These are phyloP conservation scores for Psilocybe cyanescens DNA, from an alignment of 768 basidiomycete species.

Conservation along the genomic window DNA sequence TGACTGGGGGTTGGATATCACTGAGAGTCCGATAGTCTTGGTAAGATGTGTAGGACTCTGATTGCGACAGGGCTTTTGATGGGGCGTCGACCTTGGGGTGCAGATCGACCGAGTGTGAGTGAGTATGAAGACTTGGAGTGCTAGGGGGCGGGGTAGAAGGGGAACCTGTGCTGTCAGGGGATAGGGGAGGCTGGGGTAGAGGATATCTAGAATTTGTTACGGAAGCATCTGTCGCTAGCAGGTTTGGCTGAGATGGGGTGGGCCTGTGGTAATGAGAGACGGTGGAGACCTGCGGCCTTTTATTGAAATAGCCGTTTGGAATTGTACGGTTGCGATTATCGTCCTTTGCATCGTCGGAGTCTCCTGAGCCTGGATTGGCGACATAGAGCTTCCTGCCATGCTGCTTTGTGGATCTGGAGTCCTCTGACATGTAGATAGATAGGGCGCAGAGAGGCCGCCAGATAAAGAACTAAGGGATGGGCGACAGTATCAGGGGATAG, in stretches of 20 bases:
- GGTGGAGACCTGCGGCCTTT: conserved; percentile 10
- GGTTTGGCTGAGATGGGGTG: conserved; percentile 26
- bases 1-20: conserved; percentile 17
- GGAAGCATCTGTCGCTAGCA: conserved; percentile 25
- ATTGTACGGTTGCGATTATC: conserved; percentile 17
- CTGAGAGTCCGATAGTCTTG: conserved; percentile 16
- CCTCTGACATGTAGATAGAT: conserved; percentile 60
- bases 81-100: conserved; percentile 13
- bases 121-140: conserved; percentile 57
- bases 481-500: too few species aligned
- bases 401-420: conserved; percentile 43
- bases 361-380: conserved; percentile 63
- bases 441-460: conserved; percentile 13
- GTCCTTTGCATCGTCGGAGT: conserved; percentile 35
- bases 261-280: conserved; percentile 16
- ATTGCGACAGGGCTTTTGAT: conserved; percentile 36
- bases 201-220: conserved; percentile 8
- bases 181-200: conserved; percentile 53
- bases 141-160: conserved; percentile 73
- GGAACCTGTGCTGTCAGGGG: conserved; percentile 72
- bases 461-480: background rate
- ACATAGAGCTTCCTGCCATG: conserved; percentile 48
- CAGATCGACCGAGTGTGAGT: conserved; percentile 22
- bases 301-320: background rate
- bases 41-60: conserved; percentile 25